These are phyloP conservation scores for Heliamphora exappendiculata DNA, from an alignment of 148 eudicot species.

Conservation along the genomic window DNA sequence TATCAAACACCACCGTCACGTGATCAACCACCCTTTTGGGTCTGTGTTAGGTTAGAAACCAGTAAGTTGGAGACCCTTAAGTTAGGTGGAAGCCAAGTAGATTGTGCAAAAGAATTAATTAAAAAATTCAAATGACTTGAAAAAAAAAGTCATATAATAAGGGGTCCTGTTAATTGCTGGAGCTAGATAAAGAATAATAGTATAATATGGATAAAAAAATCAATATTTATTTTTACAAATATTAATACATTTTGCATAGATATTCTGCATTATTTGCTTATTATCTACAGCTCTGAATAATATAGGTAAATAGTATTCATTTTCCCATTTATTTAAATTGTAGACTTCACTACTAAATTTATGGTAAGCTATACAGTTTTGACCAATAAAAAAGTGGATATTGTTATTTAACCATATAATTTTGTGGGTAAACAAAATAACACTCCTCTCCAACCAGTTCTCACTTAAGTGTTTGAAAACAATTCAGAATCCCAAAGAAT, in stretches of 20 bases:
- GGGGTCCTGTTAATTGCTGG: too few relatives aligned
- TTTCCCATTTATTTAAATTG: too few relatives aligned
- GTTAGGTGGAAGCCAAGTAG: not conserved
- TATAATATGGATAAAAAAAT: too few relatives aligned
- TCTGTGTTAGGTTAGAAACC: constrained; percentile 2
- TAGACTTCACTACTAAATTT: too few relatives aligned
- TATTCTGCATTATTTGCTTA: not conserved
- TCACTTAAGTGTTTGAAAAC: not conserved
- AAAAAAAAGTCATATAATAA: not conserved
- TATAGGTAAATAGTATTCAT: too few relatives aligned
- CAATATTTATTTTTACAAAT: too few relatives aligned
- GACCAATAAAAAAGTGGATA: too few relatives aligned
- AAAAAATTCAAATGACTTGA: not conserved
- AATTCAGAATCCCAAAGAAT: not conserved
- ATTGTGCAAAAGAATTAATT: not conserved
- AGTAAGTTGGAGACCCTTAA: not conserved
- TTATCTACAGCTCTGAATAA: not conserved
- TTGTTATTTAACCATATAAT: too few relatives aligned
- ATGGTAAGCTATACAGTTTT: too few relatives aligned
- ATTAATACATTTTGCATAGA: not conserved
- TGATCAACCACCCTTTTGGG: not conserved
- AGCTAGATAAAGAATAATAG: too few relatives aligned
- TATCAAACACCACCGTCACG: too few relatives aligned
- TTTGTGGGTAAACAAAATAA: too few relatives aligned
- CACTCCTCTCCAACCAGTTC: not conserved